Evolutionary conservation across 257 asterid species (phyloP).

Genomic region (Knoxia roxburghii): DNA sequence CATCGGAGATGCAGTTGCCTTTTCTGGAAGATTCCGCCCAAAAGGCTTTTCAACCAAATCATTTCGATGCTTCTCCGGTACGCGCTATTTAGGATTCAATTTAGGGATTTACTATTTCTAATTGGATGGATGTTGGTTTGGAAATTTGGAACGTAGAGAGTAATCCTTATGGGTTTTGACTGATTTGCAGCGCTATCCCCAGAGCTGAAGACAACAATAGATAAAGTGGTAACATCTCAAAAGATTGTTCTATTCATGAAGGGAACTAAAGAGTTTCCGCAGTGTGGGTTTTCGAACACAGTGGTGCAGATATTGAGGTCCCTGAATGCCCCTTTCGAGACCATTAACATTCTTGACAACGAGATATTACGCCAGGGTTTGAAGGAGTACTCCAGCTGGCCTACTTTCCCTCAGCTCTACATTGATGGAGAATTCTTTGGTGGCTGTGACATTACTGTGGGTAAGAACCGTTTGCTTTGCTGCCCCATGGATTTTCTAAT

Average conservation of each 20-base stretch:
- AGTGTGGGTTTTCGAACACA: slow-evolving; percentile 83
- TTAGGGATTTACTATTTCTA: no score
- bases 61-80: slow-evolving; percentile 17
- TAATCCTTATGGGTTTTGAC: no score
- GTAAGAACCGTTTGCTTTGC: slow-evolving; percentile 27
- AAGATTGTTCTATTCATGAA: slow-evolving; percentile 82
- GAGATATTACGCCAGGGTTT: slow-evolving; percentile 72
- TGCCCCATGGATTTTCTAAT: no score
- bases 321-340: slow-evolving; percentile 68
- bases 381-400: slow-evolving; percentile 92
- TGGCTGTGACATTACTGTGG: slow-evolving; percentile 84
- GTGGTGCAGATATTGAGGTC: slow-evolving; percentile 75
- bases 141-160: no score
- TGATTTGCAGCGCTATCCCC: slow-evolving; percentile 58
- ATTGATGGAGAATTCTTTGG: slow-evolving; percentile 91
- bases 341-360: slow-evolving; percentile 71
- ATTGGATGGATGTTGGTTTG: no score
- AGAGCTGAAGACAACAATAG: slow-evolving; percentile 65
- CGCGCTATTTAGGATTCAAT: no score
- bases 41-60: neutral
- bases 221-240: slow-evolving; percentile 69
- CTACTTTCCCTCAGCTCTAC: slow-evolving; percentile 86
- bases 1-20: neutral
- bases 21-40: slow-evolving; percentile 6
- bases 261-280: slow-evolving; percentile 90